Conservation (phyloP, 306 rosid genomes). For the Heteromeles arbutifolia region DNA sequence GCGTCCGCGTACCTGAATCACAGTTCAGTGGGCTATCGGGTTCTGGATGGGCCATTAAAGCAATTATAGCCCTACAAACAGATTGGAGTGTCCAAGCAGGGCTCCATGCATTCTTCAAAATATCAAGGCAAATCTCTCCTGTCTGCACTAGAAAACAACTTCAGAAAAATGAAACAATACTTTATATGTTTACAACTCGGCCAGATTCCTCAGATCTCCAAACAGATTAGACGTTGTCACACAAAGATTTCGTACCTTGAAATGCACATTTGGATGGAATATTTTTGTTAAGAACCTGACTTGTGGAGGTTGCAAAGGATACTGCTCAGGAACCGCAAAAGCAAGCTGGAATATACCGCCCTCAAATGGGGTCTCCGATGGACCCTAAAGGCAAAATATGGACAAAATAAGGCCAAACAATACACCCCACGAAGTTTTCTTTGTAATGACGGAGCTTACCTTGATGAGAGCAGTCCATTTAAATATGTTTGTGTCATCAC, state of each 20-base stretch:
- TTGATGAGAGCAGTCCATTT: constrained; percentile 94
- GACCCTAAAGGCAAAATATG: constrained; percentile 52
- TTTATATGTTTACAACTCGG: neutral
- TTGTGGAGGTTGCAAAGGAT: constrained; percentile 97
- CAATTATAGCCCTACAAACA: constrained; percentile 97
- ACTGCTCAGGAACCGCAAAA: constrained; percentile 85
- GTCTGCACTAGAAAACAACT: constrained; percentile 40
- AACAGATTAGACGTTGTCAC: neutral
- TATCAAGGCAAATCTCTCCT: constrained; percentile 97
- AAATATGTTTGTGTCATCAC: constrained; percentile 89
- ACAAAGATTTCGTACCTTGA: constrained; percentile 50
- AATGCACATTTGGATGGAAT: constrained; percentile 98
- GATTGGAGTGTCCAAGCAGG: constrained; percentile 99
- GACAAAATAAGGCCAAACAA: constrained; percentile 3
- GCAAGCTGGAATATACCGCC: constrained; percentile 97
- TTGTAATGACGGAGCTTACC: constrained; percentile 26
- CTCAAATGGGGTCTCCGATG: constrained; percentile 94
- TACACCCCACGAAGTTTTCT: neutral
- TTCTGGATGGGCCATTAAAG: constrained; percentile 98
- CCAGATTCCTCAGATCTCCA: neutral
- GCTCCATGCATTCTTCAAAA: constrained; percentile 98
- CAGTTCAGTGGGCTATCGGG: constrained; percentile 96
- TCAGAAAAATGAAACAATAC: neutral
- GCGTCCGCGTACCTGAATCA: constrained; percentile 58
- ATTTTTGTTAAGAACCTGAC: constrained; percentile 94